Evolutionary conservation across 768 basidiomycete genomes (phyloP).

Genomic region (Leccinellum albellum): DNA sequence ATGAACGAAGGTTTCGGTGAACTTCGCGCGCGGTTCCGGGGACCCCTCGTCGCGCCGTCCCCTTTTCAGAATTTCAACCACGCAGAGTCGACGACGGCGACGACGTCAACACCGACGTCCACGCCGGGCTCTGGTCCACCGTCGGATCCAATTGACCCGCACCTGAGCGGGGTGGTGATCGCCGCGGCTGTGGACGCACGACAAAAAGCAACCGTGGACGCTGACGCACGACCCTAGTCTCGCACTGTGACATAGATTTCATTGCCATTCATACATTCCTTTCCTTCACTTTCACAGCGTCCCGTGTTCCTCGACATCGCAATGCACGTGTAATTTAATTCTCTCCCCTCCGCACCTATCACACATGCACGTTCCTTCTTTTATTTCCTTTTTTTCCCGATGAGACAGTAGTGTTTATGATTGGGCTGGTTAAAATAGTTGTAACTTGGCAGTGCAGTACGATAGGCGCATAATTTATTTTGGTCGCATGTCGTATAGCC

Average conservation of each 20-base stretch:
- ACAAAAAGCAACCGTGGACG: conserved; percentile 25
- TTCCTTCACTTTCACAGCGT: no score
- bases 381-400: not conserved
- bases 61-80: conserved; percentile 47
- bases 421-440: not conserved
- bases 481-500: conserved; percentile 3
- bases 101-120: conserved; percentile 33
- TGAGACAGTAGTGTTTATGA: not conserved
- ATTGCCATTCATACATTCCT: not conserved
- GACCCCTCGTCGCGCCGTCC: conserved; percentile 54
- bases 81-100: conserved; percentile 28
- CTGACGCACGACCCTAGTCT: conserved; percentile 18
- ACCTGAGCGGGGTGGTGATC: conserved; percentile 26
- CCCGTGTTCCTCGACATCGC: not conserved
- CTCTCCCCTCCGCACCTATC: not conserved
- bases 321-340: conserved; percentile 19
- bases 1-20: conserved; percentile 28
- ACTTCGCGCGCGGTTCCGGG: conserved; percentile 65
- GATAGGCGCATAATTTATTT: conserved; percentile 2
- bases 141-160: conserved; percentile 32
- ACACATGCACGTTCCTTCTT: not conserved
- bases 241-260: not conserved
- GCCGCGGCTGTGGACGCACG: conserved; percentile 19
- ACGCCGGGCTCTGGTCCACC: conserved; percentile 33
- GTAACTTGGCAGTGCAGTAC: not conserved